phyloP scores from a whole-genome alignment of 148 eudicot species.

The Selenicereus undatus region DNA sequence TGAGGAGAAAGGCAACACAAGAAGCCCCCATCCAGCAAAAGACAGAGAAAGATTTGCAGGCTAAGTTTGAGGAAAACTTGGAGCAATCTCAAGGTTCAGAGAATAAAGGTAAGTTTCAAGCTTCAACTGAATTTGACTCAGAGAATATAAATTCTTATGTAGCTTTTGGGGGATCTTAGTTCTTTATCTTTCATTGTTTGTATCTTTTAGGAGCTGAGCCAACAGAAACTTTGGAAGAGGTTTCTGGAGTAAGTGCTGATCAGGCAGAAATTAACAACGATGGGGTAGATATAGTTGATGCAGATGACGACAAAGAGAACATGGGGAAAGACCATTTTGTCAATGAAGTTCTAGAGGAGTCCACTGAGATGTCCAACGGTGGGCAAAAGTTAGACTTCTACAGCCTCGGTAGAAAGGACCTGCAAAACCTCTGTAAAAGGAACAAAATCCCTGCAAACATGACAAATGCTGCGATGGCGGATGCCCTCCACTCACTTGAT shows the following conservation, averaged over 20 bases:
- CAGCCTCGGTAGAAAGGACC: slow-evolving; percentile 54
- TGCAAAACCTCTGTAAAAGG: slow-evolving; percentile 68
- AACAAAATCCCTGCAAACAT: slow-evolving; percentile 75
- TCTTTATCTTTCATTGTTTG: neutral
- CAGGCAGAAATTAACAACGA: neutral
- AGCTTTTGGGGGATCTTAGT: neutral
- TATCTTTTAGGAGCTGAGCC: slow-evolving; percentile 13
- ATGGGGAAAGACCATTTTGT: slow-evolving; percentile 2
- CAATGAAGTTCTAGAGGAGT: slow-evolving; percentile 12
- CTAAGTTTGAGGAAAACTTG: slow-evolving; percentile 27
- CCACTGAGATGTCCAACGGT: slow-evolving; percentile 3
- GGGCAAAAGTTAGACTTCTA: slow-evolving; percentile 47
- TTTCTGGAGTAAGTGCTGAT: slow-evolving; percentile 18
- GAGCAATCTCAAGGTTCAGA: slow-evolving; percentile 24
- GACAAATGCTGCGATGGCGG: slow-evolving; percentile 75
- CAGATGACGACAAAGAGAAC: slow-evolving; percentile 4
- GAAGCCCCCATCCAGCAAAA: slow-evolving; percentile 16
- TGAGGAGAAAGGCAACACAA: slow-evolving; percentile 23
- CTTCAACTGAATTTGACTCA: neutral
- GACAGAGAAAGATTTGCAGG: slow-evolving; percentile 24
- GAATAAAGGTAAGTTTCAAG: slow-evolving; percentile 17
- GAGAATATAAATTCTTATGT: neutral
- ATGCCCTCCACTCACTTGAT: slow-evolving; percentile 53
- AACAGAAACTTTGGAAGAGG: slow-evolving; percentile 12
- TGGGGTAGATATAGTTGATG: slow-evolving; percentile 9